These are phyloP conservation scores for Sarcodon aspratus DNA, from an alignment of 768 basidiomycete species.

Conservation along the genomic window DNA sequence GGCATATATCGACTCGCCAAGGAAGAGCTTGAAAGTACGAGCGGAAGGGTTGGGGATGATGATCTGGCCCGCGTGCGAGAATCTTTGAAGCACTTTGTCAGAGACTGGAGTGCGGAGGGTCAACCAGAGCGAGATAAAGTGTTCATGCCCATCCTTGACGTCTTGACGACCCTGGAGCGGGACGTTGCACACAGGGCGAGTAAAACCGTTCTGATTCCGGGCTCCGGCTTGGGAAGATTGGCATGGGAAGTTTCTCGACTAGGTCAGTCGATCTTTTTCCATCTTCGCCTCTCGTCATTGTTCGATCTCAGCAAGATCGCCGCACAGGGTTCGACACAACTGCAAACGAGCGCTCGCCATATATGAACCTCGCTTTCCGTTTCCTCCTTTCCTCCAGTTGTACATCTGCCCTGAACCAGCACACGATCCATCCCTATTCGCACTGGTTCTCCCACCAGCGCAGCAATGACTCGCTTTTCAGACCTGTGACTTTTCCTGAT, in stretches of 20 bases:
- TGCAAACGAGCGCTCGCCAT: constrained; percentile 53
- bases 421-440: constrained; percentile 46
- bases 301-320: not conserved
- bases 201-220: constrained; percentile 45
- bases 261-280: constrained; percentile 23
- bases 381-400: constrained; percentile 40
- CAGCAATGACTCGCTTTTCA: constrained; percentile 35
- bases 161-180: constrained; percentile 17
- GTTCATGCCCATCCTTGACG: constrained; percentile 44
- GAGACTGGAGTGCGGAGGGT: constrained; percentile 61
- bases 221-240: constrained; percentile 50
- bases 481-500: constrained; percentile 48
- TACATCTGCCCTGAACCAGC: constrained; percentile 31
- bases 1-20: constrained; percentile 29
- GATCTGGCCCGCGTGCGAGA: constrained; percentile 44
- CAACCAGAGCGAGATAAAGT: constrained; percentile 38
- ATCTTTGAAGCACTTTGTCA: constrained; percentile 54
- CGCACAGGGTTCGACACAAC: constrained; percentile 36
- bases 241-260: constrained; percentile 59
- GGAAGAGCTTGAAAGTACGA: constrained; percentile 12
- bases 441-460: constrained; percentile 67
- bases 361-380: constrained; percentile 51
- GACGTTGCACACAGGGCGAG: constrained; percentile 16
- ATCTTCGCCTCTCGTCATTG: not conserved
- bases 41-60: constrained; percentile 5